Evolutionary conservation across 768 basidiomycete genomes (phyloP).

Genomic region (Suillus variegatus): DNA sequence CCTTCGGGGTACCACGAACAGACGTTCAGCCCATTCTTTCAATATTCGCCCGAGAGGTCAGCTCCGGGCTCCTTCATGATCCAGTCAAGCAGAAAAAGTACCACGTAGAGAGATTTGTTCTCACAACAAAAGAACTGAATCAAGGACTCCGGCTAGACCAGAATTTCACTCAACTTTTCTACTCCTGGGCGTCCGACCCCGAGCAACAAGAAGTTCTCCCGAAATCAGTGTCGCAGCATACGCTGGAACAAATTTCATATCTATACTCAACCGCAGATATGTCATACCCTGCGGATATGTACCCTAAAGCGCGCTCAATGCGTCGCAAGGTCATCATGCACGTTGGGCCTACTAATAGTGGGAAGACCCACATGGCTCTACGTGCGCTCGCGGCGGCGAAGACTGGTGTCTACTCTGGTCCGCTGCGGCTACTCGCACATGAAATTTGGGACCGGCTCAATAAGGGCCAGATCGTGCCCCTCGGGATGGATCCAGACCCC

Average conservation of each 20-base stretch:
- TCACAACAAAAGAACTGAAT: slow-evolving; percentile 31
- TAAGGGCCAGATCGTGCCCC: slow-evolving; percentile 81
- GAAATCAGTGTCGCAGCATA: slow-evolving; percentile 28
- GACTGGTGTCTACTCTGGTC: slow-evolving; percentile 86
- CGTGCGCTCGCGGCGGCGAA: slow-evolving; percentile 79
- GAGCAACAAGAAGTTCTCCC: slow-evolving; percentile 26
- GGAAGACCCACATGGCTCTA: slow-evolving; percentile 93
- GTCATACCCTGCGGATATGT: slow-evolving; percentile 51
- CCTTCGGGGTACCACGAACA: slow-evolving; percentile 48
- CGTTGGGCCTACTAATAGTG: slow-evolving; percentile 96
- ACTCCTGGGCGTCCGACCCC: slow-evolving; percentile 52
- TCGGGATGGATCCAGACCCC: slow-evolving; percentile 51
- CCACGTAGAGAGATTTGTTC: slow-evolving; percentile 43
- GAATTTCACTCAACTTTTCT: slow-evolving; percentile 55
- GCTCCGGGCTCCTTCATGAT: slow-evolving; percentile 29
- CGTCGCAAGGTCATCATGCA: slow-evolving; percentile 88
- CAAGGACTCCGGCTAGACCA: slow-evolving; percentile 40
- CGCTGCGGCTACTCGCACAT: slow-evolving; percentile 89
- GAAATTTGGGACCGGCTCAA: slow-evolving; percentile 94
- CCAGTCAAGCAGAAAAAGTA: slow-evolving; percentile 31
- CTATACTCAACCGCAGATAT: slow-evolving; percentile 42
- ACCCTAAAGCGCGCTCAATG: slow-evolving; percentile 52
- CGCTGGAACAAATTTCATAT: slow-evolving; percentile 40
- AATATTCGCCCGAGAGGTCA: slow-evolving; percentile 42
- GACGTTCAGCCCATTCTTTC: slow-evolving; percentile 45